Percentiles rank a stretch among this genome's conserved stretches.
Evolutionary conservation across 306 rosid genomes (phyloP).

Genomic region (Prunus persica): DNA sequence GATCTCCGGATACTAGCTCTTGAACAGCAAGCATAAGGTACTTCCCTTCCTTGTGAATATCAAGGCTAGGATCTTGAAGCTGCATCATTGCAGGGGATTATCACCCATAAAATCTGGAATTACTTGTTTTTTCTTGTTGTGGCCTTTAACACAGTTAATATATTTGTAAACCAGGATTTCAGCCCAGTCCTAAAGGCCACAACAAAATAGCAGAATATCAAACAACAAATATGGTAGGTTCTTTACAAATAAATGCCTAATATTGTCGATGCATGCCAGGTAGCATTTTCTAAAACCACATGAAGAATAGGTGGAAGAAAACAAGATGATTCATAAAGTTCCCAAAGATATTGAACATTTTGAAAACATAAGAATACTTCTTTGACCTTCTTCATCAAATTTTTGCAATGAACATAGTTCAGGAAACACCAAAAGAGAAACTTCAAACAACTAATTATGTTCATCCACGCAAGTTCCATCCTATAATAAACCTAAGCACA

Average conservation of each 20-base stretch:
- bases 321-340: no score
- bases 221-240: no score
- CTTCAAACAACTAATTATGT: background rate
- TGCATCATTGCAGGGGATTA: constrained; percentile 36
- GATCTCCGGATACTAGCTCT: constrained; percentile 85
- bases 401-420: background rate
- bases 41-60: constrained; percentile 88
- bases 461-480: background rate
- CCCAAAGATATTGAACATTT: no score
- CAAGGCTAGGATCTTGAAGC: constrained; percentile 81
- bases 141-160: background rate
- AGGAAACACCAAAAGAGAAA: background rate
- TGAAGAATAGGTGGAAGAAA: no score
- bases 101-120: background rate
- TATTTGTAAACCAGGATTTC: background rate
- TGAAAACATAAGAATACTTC: background rate
- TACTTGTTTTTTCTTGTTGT: background rate
- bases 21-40: constrained; percentile 80
- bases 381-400: background rate
- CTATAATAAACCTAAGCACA: background rate
- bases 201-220: background rate
- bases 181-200: background rate
- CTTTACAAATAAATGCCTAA: no score
- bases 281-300: no score
- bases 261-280: no score